phyloP scores from a whole-genome alignment of 2,329 filamentous ascomycete genomes.

The Scedosporium dehoogii region DNA sequence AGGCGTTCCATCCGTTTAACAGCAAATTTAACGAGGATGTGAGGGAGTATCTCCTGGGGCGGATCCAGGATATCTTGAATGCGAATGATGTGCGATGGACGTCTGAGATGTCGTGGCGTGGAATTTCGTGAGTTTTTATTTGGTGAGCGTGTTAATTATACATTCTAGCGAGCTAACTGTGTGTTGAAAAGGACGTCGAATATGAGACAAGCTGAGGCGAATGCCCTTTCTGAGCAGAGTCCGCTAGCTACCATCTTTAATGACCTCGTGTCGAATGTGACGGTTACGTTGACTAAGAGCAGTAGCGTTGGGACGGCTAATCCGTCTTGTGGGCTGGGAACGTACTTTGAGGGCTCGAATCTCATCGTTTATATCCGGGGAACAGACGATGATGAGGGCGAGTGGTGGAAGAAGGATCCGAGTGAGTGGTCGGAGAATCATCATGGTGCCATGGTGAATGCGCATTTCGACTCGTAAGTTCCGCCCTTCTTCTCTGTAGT shows the following conservation, averaged over 20 bases:
- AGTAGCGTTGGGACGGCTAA: slow-evolving; percentile 16
- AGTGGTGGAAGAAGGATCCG: slow-evolving; percentile 56
- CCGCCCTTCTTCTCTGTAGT: no score
- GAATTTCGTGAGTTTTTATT: background rate
- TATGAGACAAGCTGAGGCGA: background rate
- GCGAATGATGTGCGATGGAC: slow-evolving; percentile 44
- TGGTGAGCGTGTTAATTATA: background rate
- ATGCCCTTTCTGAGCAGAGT: slow-evolving; percentile 3
- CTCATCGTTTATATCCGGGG: slow-evolving; percentile 88
- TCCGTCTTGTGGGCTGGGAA: slow-evolving; percentile 27
- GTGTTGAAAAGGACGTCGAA: background rate
- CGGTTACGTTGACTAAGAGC: slow-evolving; percentile 29
- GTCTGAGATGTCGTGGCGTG: slow-evolving; percentile 21
- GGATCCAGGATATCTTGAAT: slow-evolving; percentile 61
- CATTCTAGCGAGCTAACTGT: background rate
- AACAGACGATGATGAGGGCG: slow-evolving; percentile 57
- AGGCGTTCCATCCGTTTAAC: slow-evolving; percentile 79
- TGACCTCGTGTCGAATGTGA: slow-evolving; percentile 70
- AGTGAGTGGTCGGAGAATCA: slow-evolving; percentile 26
- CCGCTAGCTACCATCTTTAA: slow-evolving; percentile 61
- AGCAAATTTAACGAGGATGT: slow-evolving; percentile 74
- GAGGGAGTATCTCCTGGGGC: slow-evolving; percentile 61
- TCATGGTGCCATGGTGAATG: slow-evolving; percentile 83
- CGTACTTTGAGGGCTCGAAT: slow-evolving; percentile 90
- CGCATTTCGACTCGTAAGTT: slow-evolving; percentile 70